Percentiles rank a stretch among this genome's conserved stretches.
These are phyloP conservation scores for Talaromyces pinophilus DNA, from an alignment of 2,329 filamentous ascomycete genomes.

Conservation along the genomic window DNA sequence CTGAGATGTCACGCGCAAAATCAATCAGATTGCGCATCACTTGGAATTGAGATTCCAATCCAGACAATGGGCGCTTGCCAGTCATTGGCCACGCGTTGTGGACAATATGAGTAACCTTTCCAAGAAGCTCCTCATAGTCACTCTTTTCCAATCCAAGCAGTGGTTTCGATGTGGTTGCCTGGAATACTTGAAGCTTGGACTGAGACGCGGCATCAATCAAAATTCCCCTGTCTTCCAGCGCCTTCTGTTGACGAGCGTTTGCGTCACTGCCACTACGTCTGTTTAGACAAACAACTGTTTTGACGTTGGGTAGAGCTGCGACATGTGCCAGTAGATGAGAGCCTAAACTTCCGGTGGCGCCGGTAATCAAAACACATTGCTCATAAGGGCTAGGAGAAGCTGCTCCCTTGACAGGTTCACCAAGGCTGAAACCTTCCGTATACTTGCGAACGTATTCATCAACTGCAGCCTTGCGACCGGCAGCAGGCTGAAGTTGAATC, in stretches of 20 bases:
- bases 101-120: conserved; percentile 50
- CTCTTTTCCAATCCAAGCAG: conserved; percentile 50
- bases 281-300: conserved; percentile 51
- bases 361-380: conserved; percentile 44
- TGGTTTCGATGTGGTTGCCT: conserved; percentile 51
- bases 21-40: conserved; percentile 54
- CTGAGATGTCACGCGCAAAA: conserved; percentile 42
- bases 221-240: conserved; percentile 34
- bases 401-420: conserved; percentile 2
- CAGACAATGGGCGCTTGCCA: conserved; percentile 24
- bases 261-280: conserved; percentile 34
- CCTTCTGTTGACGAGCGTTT: conserved; percentile 37
- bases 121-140: conserved; percentile 44
- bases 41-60: conserved; percentile 36
- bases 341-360: conserved; percentile 45
- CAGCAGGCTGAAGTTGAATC: conserved; percentile 2
- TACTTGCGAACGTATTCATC: conserved; percentile 30
- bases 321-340: conserved; percentile 44
- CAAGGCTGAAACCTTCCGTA: conserved; percentile 28
- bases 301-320: conserved; percentile 33
- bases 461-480: conserved; percentile 25
- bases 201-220: conserved; percentile 24
- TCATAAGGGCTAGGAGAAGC: conserved; percentile 5
- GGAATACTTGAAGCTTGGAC: conserved; percentile 50
- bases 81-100: conserved; percentile 38